Conservation (phyloP, 1,139 yeast species). For the Komagataea norvegica region DNA sequence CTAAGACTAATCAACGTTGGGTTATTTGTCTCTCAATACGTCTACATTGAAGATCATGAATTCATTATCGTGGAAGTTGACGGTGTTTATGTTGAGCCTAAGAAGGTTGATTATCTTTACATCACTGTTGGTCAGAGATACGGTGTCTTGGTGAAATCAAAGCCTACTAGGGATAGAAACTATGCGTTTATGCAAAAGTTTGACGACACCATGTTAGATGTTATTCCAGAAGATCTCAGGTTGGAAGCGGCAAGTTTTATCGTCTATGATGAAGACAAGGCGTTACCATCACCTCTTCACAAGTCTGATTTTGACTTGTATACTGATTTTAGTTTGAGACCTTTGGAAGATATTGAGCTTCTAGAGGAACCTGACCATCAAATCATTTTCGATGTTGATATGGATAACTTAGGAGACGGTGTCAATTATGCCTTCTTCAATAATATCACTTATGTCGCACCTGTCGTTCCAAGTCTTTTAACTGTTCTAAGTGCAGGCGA, state of each 20-base stretch:
- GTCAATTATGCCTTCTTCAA: slow-evolving; percentile 74
- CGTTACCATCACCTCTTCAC: slow-evolving; percentile 27
- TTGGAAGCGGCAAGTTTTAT: slow-evolving; percentile 52
- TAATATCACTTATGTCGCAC: slow-evolving; percentile 55
- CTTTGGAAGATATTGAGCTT: slow-evolving; percentile 39
- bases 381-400: slow-evolving; percentile 52
- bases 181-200: slow-evolving; percentile 59
- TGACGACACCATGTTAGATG: slow-evolving; percentile 66
- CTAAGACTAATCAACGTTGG: slow-evolving; percentile 64
- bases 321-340: slow-evolving; percentile 55
- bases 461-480: slow-evolving; percentile 62
- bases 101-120: slow-evolving; percentile 52
- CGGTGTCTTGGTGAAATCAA: slow-evolving; percentile 56
- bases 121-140: slow-evolving; percentile 71
- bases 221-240: slow-evolving; percentile 47
- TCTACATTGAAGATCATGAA: slow-evolving; percentile 64
- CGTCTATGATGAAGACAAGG: slow-evolving; percentile 40
- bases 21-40: slow-evolving; percentile 65
- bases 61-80: slow-evolving; percentile 68
- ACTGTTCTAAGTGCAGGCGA: slow-evolving; percentile 51
- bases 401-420: slow-evolving; percentile 71
- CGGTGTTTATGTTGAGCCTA: slow-evolving; percentile 61
- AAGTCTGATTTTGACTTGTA: slow-evolving; percentile 28
- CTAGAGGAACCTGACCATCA: slow-evolving; percentile 57
- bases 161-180: slow-evolving; percentile 38